Percentiles rank a stretch among this genome's conserved stretches.
Conservation (phyloP, 805 yeast genomes). For the Metschnikowia chrysomelidarum region DNA sequence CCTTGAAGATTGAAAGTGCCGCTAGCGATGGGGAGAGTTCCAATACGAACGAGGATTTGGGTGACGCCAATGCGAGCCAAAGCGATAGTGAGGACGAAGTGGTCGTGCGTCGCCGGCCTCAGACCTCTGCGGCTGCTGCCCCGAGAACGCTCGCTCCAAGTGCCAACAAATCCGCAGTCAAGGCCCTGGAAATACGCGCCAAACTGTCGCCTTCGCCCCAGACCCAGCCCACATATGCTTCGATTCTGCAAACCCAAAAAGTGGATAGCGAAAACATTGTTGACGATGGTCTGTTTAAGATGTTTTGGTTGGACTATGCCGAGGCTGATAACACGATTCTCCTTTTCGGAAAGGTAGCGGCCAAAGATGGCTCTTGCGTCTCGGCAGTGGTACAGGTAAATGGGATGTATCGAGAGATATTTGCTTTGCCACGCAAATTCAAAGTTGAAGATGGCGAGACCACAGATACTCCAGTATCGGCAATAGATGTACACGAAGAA, state of each 20-base stretch:
- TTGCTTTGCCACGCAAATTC: constrained; percentile 65
- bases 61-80: constrained; percentile 7
- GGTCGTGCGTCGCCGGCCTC: constrained; percentile 52
- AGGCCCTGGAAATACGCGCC: constrained; percentile 25
- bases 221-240: constrained; percentile 23
- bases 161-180: constrained; percentile 41
- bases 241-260: constrained; percentile 33
- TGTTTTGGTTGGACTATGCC: constrained; percentile 89
- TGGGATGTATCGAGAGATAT: constrained; percentile 69
- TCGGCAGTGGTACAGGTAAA: constrained; percentile 77
- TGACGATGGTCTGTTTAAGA: constrained; percentile 49
- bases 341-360: constrained; percentile 76
- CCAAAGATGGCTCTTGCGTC: constrained; percentile 55
- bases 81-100: constrained; percentile 54
- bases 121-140: constrained; percentile 45
- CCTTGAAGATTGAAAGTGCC: too few relatives aligned
- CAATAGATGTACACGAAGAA: constrained; percentile 76
- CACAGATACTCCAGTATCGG: constrained; percentile 36
- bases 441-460: constrained; percentile 44
- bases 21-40: too few relatives aligned
- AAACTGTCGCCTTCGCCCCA: constrained; percentile 10
- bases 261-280: constrained; percentile 20
- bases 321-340: constrained; percentile 70
- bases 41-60: too few relatives aligned
- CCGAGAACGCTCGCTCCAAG: constrained; percentile 40